Evolutionary conservation across 345 rosid species (phyloP), one percentile per base, ranked within the genome.

Genomic region (Brassica carinata): DNA sequence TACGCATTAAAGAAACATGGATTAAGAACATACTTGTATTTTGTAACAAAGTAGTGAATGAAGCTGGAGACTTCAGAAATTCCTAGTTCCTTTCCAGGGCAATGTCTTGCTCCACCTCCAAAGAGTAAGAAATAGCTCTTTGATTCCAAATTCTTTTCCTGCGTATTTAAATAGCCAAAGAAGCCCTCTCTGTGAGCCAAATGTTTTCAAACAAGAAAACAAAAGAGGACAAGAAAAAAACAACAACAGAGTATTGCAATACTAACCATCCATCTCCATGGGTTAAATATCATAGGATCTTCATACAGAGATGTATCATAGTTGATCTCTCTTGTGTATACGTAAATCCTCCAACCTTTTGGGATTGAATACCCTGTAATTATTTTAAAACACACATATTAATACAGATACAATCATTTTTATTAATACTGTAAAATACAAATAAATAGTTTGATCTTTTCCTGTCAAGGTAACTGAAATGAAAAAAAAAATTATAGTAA

Each of bases 31-130:
- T 82, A 87, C 99, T 91, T 89, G 84, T 96, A 96, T 81, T 83
- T 89, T 31, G 99, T 93, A 61, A 96, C 87, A 80, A 93, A 92
- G 79, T 96, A 92, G 79, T 96, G 99, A 64, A 96, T 92, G 69
- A 96, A 96, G 66, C 91, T 87, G 0, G 99, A 93, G 66, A 92
- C 87, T 79, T 96, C 99, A 36, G 88, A 90, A 51, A 96, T 90
- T 72, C 99, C 98, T 26, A 93, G 85, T 72, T 93, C 98, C 69
- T 96, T 96, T 17, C 99, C 99, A 10, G 98, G 99, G 80, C 99
- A 96, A 68, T 83, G 91, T 82, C 99, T 92, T 14, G 78, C 89
- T 40, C 99, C 99, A 5, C 93, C 97, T 74, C 99, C 99, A 73
- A 96, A 96, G 19, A 93, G 84, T 76, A 92, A 76, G 72, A 86